Base-by-base conservation (phyloP, 441 rosid genomes). In the Jatropha podagrica region DNA sequence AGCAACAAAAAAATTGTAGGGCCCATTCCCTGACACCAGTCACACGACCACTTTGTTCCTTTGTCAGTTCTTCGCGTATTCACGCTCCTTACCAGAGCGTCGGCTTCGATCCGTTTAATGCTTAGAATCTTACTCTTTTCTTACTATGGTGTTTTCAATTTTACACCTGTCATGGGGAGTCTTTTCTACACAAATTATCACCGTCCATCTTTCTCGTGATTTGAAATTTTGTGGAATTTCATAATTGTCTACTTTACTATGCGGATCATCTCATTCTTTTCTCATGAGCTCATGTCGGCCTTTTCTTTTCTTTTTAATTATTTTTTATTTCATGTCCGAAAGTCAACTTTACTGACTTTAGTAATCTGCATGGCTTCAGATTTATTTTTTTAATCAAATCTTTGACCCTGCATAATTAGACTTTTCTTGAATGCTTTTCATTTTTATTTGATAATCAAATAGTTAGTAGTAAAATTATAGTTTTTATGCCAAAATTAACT, bases 11-110 rank as follows among this genome's bases (percentile, higher is more conserved):
- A 72, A 60, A 41, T 37, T 6, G 27, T 3, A 18, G 63, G 70
- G 15, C 71, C 69, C 48, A 23, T n/a, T 18, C 1, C 61, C 70
- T 70, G 75, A 62, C 65, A 62, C 78, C 37, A 51, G 55, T 63
- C 74, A 76, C 70, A 40, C 71, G 65, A 62, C 75, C 69, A 70
- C 65, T 62, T 76, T 70, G 71, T 76, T 76, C 79, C 70, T 32
- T 58, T 63, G 44, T 63, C 74, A 63, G 64, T 52, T 54, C 9
- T 12, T 41, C 75, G 69, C 42, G 62, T 0, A 0, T 10, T 4
- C 69, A 70, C 59, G 58, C 75, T 12, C 70, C 15, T 18, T 18
- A 2, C 1, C 7, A 37, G 74, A n/a, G 56, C 15, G 69, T 69
- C 75, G 66, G 37, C 9, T 0, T 61, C 14, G 63, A 10, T 26